Evolutionary conservation across 352 stramenopile species (phyloP).

Genomic region (Globisporangium canariense): DNA sequence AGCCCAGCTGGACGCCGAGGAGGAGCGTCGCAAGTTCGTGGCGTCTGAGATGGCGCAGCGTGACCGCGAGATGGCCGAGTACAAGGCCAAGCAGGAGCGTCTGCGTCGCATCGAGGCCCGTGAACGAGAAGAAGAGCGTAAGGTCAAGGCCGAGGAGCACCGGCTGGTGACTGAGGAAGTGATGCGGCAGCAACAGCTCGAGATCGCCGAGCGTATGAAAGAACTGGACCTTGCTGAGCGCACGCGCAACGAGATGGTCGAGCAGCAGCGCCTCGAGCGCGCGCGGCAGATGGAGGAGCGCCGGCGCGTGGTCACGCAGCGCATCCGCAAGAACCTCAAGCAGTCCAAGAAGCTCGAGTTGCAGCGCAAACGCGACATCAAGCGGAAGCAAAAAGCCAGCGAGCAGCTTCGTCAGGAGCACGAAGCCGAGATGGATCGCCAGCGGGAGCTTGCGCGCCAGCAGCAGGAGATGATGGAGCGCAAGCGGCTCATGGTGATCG

Average conservation of each 20-base stretch:
- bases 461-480: conserved; percentile 70
- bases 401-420: conserved; percentile 53
- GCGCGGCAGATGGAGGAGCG: conserved; percentile 65
- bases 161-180: conserved; percentile 50
- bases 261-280: conserved; percentile 63
- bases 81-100: conserved; percentile 76
- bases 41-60: conserved; percentile 64
- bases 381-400: conserved; percentile 54
- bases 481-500: conserved; percentile 66
- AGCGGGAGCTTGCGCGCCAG: conserved; percentile 52
- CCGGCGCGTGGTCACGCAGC: conserved; percentile 47
- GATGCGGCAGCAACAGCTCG: conserved; percentile 56
- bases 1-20: conserved; percentile 76
- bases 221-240: conserved; percentile 67
- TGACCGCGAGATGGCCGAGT: conserved; percentile 68
- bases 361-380: conserved; percentile 63
- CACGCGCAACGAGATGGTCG: conserved; percentile 65
- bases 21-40: conserved; percentile 64
- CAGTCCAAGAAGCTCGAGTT: conserved; percentile 59
- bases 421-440: conserved; percentile 53
- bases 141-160: conserved; percentile 73
- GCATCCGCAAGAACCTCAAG: conserved; percentile 70
- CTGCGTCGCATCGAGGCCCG: conserved; percentile 60
- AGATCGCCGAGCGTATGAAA: conserved; percentile 55
- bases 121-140: conserved; percentile 69